Percentiles rank a stretch among this genome's conserved stretches.
phyloP scores from a whole-genome alignment of 108 stramenopile genomes.

The Fragilaria radians region DNA sequence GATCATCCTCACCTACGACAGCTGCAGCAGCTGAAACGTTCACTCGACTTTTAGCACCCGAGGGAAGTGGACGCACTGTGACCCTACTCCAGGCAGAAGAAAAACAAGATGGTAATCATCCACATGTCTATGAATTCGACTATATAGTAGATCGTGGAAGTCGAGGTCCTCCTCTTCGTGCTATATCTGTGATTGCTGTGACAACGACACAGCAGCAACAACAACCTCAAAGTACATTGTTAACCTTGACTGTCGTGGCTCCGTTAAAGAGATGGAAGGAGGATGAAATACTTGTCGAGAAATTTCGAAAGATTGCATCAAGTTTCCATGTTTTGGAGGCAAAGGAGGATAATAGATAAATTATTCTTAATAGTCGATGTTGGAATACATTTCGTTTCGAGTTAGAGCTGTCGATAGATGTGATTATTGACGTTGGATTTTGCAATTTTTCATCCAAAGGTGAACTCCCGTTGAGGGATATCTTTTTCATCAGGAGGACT shows the following conservation, averaged over 20 bases:
- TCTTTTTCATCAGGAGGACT: no score
- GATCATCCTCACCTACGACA: constrained; percentile 28
- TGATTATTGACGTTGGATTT: no score
- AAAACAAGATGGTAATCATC: constrained; percentile 15
- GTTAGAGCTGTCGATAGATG: no score
- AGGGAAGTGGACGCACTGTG: constrained; percentile 41
- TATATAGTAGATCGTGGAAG: constrained; percentile 61
- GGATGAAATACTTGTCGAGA: constrained; percentile 15
- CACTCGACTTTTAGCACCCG: constrained; percentile 43
- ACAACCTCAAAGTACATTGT: no score
- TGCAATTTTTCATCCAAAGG: no score
- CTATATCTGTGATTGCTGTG: constrained; percentile 57
- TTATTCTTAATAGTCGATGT: no score
- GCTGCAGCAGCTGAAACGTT: constrained; percentile 60
- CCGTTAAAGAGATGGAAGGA: constrained; percentile 32
- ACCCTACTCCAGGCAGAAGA: constrained; percentile 43
- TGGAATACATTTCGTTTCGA: no score
- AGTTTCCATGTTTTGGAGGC: constrained; percentile 45
- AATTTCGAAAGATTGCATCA: constrained; percentile 45
- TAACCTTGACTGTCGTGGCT: constrained; percentile 69
- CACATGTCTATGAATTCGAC: constrained; percentile 57
- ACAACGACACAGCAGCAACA: constrained; percentile 11
- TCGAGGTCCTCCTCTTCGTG: constrained; percentile 41
- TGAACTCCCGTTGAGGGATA: no score
- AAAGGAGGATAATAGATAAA: no score